Conservation (phyloP, 176 grass and related monocot genomes). For the Pharus latifolius region DNA sequence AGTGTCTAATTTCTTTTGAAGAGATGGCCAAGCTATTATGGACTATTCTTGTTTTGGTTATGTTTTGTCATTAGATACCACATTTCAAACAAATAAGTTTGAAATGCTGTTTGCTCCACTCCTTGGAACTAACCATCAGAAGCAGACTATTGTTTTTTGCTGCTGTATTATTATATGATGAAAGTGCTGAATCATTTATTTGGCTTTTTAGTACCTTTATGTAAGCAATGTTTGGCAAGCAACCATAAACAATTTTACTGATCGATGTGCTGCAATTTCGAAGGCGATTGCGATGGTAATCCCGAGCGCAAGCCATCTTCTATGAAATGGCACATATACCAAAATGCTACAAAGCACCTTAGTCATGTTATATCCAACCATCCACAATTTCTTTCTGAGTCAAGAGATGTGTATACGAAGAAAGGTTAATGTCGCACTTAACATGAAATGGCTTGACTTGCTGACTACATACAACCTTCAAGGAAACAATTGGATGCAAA, state of each 20-base stretch:
- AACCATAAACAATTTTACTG: slow-evolving; percentile 32
- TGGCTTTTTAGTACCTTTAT: slow-evolving; percentile 43
- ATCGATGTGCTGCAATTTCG: slow-evolving; percentile 15
- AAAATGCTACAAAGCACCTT: slow-evolving; percentile 13
- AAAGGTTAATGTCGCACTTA: too few species aligned
- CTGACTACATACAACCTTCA: neutral
- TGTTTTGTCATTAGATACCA: slow-evolving; percentile 36
- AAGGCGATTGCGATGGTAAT: slow-evolving; percentile 15
- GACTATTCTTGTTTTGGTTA: slow-evolving; percentile 36
- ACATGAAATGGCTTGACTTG: slow-evolving; percentile 10
- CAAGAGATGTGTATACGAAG: slow-evolving; percentile 20
- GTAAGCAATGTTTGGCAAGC: slow-evolving; percentile 26
- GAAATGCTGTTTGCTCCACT: slow-evolving; percentile 23
- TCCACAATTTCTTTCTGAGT: slow-evolving; percentile 5
- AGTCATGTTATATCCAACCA: neutral
- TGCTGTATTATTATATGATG: slow-evolving; percentile 29
- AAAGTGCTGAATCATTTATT: slow-evolving; percentile 19
- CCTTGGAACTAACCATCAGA: too few species aligned
- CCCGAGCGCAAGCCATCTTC: slow-evolving; percentile 19
- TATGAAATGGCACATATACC: slow-evolving; percentile 32
- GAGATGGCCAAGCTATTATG: slow-evolving; percentile 19
- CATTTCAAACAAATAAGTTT: slow-evolving; percentile 14
- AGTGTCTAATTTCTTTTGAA: slow-evolving; percentile 32
- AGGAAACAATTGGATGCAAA: slow-evolving; percentile 10
- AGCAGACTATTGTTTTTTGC: slow-evolving; percentile 38